These are phyloP conservation scores for Microstegium vimineum DNA, from an alignment of 176 grass and related monocot species.

Conservation along the genomic window DNA sequence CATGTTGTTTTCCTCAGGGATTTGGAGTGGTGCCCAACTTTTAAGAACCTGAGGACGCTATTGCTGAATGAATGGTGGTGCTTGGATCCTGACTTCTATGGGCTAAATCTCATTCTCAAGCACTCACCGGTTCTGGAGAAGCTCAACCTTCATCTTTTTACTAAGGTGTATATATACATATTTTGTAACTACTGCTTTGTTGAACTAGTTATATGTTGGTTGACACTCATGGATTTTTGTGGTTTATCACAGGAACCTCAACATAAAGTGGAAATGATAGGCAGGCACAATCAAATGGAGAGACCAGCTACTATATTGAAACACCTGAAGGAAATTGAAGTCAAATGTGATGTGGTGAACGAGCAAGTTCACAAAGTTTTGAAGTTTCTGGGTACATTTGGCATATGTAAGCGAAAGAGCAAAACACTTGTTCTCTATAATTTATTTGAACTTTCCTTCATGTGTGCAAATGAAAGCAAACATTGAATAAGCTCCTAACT, in stretches of 20 bases:
- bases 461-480: background rate
- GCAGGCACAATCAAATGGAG: background rate
- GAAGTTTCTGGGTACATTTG: constrained; percentile 6
- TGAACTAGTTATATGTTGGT: background rate
- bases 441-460: background rate
- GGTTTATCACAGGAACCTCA: background rate
- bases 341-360: background rate
- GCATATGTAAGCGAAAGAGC: background rate
- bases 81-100: background rate
- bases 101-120: background rate
- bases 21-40: background rate
- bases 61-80: background rate
- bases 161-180: constrained; percentile 3
- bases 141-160: background rate
- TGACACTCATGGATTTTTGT: background rate
- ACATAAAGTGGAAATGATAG: background rate
- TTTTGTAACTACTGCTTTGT: background rate
- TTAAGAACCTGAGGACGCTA: background rate
- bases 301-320: background rate
- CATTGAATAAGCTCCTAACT: background rate
- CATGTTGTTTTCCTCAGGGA: background rate
- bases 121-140: background rate
- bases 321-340: constrained; percentile 16
- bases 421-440: background rate
- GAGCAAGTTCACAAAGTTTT: background rate